Percentiles rank a stretch among this genome's conserved stretches.
Conservation (phyloP, 2,329 filamentous ascomycete species). For the Xylaria sp. region DNA sequence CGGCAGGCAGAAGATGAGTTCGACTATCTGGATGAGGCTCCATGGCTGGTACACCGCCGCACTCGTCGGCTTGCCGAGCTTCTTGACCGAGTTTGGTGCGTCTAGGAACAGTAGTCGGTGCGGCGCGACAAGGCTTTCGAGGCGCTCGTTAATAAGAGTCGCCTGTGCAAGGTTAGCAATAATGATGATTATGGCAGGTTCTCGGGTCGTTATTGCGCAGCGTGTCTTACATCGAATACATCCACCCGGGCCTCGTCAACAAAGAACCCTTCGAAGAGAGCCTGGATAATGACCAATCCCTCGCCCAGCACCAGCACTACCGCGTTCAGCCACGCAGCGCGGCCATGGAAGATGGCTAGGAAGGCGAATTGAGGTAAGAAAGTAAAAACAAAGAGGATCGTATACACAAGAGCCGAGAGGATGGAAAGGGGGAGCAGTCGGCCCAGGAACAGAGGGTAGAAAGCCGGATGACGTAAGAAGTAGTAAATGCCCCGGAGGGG, state of each 20-base stretch:
- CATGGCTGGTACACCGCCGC: slow-evolving; percentile 85
- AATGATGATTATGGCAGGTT: not conserved
- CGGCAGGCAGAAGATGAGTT: slow-evolving; percentile 78
- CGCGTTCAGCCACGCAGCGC: slow-evolving; percentile 87
- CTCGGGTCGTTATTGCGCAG: not conserved
- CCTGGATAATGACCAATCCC: slow-evolving; percentile 71
- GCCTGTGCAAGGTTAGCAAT: slow-evolving; percentile 49
- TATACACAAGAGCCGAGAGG: slow-evolving; percentile 81
- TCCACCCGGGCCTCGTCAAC: slow-evolving; percentile 80
- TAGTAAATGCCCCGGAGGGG: slow-evolving; percentile 79
- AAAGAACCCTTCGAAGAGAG: slow-evolving; percentile 79
- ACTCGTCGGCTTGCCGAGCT: slow-evolving; percentile 80
- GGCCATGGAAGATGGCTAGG: slow-evolving; percentile 85
- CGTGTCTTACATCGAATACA: slow-evolving; percentile 74
- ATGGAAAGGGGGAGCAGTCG: slow-evolving; percentile 81
- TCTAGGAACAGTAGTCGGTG: slow-evolving; percentile 70
- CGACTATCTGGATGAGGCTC: slow-evolving; percentile 86
- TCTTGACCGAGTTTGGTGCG: slow-evolving; percentile 73
- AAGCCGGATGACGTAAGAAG: slow-evolving; percentile 76
- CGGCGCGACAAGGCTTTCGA: slow-evolving; percentile 70
- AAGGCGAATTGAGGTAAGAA: slow-evolving; percentile 91
- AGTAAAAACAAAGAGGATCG: slow-evolving; percentile 84
- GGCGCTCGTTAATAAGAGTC: slow-evolving; percentile 76
- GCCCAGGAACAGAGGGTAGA: slow-evolving; percentile 80
- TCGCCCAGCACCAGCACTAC: slow-evolving; percentile 87